phyloP scores from a whole-genome alignment of 768 basidiomycete genomes.

The Lactarius quietus region DNA sequence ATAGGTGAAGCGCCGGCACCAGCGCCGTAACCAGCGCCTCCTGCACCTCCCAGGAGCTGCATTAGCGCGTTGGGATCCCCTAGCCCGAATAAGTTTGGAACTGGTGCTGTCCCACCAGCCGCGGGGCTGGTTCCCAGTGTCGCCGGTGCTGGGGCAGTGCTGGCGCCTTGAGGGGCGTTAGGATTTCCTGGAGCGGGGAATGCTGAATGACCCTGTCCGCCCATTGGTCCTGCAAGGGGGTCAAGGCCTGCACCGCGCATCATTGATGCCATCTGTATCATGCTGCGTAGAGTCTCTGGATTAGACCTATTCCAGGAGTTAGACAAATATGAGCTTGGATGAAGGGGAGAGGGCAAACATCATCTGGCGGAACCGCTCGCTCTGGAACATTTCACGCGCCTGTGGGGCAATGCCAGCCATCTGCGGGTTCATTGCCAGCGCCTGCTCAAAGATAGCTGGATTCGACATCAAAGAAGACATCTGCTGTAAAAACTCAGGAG shows the following conservation, averaged over 20 bases:
- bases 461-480: constrained; percentile 86
- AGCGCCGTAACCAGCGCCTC: constrained; percentile 24
- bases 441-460: constrained; percentile 83
- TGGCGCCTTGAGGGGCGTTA: constrained; percentile 32
- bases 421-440: constrained; percentile 80
- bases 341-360: constrained; percentile 43
- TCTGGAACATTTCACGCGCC: constrained; percentile 74
- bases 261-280: constrained; percentile 69
- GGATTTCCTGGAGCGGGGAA: constrained; percentile 66
- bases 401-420: constrained; percentile 73
- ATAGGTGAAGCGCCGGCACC: constrained; percentile 29
- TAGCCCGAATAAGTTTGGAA: constrained; percentile 23
- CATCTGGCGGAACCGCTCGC: constrained; percentile 69
- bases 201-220: constrained; percentile 30
- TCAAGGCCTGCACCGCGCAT: constrained; percentile 43
- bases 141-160: constrained; percentile 24
- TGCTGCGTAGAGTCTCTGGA: constrained; percentile 68
- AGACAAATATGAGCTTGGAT: background rate
- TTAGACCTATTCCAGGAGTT: constrained; percentile 48
- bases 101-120: constrained; percentile 25
- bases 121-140: constrained; percentile 27
- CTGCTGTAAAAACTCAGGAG: constrained; percentile 79
- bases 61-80: constrained; percentile 45
- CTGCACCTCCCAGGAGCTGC: constrained; percentile 34
- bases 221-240: constrained; percentile 25